These are phyloP conservation scores for Takakia lepidozioides DNA, from an alignment of 225 moss, liverwort and hornwort species.

Conservation along the genomic window DNA sequence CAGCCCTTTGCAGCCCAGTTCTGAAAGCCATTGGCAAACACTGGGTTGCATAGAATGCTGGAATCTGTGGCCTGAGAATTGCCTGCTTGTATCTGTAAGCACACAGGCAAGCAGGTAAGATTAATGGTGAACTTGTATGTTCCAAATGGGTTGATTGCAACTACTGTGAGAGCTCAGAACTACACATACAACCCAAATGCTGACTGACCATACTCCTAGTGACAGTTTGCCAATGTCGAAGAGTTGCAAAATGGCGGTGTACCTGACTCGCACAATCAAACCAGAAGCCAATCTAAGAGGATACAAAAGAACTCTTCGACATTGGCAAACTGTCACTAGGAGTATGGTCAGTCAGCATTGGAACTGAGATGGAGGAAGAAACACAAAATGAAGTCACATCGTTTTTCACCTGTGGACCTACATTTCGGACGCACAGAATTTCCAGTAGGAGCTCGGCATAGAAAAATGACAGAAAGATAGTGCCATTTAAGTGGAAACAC, in stretches of 20 bases:
- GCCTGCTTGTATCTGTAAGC: constrained; percentile 23
- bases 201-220: too few relatives aligned
- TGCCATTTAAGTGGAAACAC: neutral
- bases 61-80: constrained; percentile 8
- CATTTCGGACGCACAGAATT: neutral
- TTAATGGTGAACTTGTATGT: constrained; percentile 9
- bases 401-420: neutral
- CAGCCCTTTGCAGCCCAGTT: constrained; percentile 67
- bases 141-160: too few relatives aligned
- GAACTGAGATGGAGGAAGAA: too few relatives aligned
- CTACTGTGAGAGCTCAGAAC: too few relatives aligned
- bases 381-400: neutral
- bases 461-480: neutral
- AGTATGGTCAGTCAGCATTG: too few relatives aligned
- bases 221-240: too few relatives aligned
- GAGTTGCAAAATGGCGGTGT: too few relatives aligned
- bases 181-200: too few relatives aligned
- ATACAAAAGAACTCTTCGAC: too few relatives aligned
- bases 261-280: too few relatives aligned
- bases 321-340: too few relatives aligned
- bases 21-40: constrained; percentile 58
- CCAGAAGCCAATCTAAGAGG: too few relatives aligned
- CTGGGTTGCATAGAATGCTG: constrained; percentile 48
- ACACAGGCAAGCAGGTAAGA: constrained; percentile 7
- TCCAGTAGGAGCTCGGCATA: neutral